phyloP scores from a whole-genome alignment of 345 rosid species.

The Mercurialis annua region DNA sequence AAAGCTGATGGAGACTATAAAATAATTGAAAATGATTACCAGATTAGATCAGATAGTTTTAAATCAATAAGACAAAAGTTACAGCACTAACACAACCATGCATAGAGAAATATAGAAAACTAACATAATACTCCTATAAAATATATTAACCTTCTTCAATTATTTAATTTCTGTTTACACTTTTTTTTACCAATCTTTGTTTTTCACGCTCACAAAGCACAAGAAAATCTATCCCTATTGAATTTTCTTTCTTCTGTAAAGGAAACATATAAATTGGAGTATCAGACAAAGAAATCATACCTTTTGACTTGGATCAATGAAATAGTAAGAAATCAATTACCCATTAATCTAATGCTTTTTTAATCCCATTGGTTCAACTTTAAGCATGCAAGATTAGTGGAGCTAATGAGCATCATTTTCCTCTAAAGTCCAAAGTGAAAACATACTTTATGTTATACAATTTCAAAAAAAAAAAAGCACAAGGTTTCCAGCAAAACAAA shows the following conservation, averaged over 20 bases:
- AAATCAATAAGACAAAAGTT: constrained; percentile 25
- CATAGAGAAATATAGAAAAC: neutral
- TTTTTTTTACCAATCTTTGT: constrained; percentile 11
- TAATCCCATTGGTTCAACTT: constrained; percentile 28
- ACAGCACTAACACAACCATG: constrained; percentile 17
- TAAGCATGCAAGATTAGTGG: constrained; percentile 24
- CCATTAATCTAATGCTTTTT: neutral
- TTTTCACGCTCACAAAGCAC: constrained; percentile 42
- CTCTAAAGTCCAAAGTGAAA: neutral
- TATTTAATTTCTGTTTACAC: neutral
- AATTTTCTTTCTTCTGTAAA: constrained; percentile 11
- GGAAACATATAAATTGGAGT: constrained; percentile 10
- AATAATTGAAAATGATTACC: constrained; percentile 2
- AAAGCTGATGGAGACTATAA: constrained; percentile 12
- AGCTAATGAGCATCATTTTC: constrained; percentile 3
- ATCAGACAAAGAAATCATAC: constrained; percentile 19
- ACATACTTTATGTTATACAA: too few species aligned
- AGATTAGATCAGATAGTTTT: constrained; percentile 2
- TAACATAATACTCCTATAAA: neutral
- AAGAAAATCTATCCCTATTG: constrained; percentile 29
- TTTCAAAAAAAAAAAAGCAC: constrained; percentile 14
- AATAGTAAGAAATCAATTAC: neutral
- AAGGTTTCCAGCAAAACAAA: neutral
- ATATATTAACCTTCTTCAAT: neutral
- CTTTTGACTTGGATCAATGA: constrained; percentile 8